A percentile compares a stretch with the other conserved stretches of the same genome.
phyloP scores from a whole-genome alignment of 2,329 filamentous ascomycete genomes.

The Colletotrichum sp. region DNA sequence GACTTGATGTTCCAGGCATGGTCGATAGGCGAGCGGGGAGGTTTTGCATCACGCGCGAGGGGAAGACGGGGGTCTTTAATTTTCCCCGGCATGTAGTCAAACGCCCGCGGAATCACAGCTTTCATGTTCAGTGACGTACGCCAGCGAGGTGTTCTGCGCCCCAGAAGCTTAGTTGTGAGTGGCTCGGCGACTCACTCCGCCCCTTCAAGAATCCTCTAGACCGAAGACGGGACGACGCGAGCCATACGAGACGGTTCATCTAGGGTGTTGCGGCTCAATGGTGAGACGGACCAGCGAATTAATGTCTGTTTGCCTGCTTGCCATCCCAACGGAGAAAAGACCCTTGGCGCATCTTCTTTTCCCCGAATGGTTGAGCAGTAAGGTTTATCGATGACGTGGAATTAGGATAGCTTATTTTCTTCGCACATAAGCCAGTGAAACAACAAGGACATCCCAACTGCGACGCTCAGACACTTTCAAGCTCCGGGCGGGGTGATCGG shows the following conservation, averaged over 20 bases:
- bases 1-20: neutral
- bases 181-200: neutral
- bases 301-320: neutral
- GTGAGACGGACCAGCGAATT: conserved; percentile 2
- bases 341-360: neutral
- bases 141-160: neutral
- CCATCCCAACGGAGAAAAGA: neutral
- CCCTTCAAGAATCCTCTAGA: neutral
- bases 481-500: neutral
- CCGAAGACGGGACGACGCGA: conserved; percentile 7
- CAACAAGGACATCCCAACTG: neutral
- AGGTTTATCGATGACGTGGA: neutral
- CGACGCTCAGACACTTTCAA: neutral
- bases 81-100: neutral
- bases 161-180: neutral
- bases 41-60: rapidly evolving
- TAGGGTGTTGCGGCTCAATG: neutral
- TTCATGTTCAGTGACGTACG: neutral
- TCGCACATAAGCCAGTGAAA: neutral
- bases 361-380: neutral
- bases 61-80: neutral
- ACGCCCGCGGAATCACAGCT: neutral
- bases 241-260: neutral
- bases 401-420: neutral
- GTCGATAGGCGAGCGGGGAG: neutral